These are phyloP conservation scores for Daedalea quercina DNA, from an alignment of 768 basidiomycete genomes.

Conservation along the genomic window DNA sequence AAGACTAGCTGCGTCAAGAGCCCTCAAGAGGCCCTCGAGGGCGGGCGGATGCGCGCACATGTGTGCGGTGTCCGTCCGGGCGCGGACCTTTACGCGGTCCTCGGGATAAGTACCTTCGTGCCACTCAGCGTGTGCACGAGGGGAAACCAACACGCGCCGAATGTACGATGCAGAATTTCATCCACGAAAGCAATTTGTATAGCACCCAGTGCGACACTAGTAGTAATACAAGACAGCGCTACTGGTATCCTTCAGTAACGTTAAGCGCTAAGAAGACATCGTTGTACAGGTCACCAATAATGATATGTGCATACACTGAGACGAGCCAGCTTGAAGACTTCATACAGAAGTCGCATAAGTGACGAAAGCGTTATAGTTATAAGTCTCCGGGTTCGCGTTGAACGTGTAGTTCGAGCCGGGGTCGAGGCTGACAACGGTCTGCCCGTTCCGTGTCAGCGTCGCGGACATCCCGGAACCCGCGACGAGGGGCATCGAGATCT, in stretches of 20 bases:
- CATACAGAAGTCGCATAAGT: slow-evolving; percentile 20
- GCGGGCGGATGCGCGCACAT: neutral
- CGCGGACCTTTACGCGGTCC: slow-evolving; percentile 10
- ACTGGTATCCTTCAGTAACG: too few species aligned
- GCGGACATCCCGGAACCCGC: slow-evolving; percentile 50
- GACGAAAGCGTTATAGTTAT: slow-evolving; percentile 62
- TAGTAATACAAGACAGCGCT: too few species aligned
- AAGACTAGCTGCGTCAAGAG: neutral
- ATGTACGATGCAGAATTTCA: too few species aligned
- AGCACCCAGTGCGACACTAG: too few species aligned
- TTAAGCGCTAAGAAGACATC: too few species aligned
- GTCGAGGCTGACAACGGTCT: slow-evolving; percentile 42
- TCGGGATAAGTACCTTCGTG: slow-evolving; percentile 7
- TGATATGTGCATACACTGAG: too few species aligned
- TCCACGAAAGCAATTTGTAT: too few species aligned
- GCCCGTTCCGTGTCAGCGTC: slow-evolving; percentile 42
- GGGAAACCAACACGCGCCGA: slow-evolving; percentile 10
- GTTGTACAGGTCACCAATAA: too few species aligned
- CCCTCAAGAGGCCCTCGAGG: slow-evolving; percentile 2
- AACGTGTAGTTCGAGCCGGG: slow-evolving; percentile 37
- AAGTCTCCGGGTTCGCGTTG: slow-evolving; percentile 27
- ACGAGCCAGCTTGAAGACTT: too few species aligned
- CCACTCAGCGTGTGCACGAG: neutral
- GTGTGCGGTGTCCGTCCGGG: slow-evolving; percentile 5
- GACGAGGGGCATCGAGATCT: slow-evolving; percentile 51